phyloP scores from a whole-genome alignment of 768 basidiomycete species.

The Tylopilus rubrobrunneus region DNA sequence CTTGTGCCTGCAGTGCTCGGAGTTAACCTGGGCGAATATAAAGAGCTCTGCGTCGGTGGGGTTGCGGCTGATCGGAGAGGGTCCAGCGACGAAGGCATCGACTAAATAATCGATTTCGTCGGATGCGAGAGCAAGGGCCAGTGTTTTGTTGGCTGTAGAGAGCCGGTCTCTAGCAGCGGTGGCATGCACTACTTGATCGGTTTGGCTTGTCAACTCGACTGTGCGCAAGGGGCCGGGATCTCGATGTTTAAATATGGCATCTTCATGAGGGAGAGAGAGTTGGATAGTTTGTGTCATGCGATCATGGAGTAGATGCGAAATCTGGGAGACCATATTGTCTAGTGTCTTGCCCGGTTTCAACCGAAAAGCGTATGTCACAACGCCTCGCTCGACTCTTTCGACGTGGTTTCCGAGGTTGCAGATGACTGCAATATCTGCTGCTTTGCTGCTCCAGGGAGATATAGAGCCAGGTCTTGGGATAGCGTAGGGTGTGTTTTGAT shows the following conservation, averaged over 20 bases:
- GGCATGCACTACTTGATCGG: slow-evolving; percentile 23
- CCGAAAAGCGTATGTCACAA: slow-evolving; percentile 57
- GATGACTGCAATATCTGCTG: slow-evolving; percentile 88
- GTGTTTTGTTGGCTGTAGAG: slow-evolving; percentile 67
- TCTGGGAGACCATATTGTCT: slow-evolving; percentile 44
- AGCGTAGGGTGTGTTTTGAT: slow-evolving; percentile 58
- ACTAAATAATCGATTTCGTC: slow-evolving; percentile 94
- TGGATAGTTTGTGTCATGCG: slow-evolving; percentile 92
- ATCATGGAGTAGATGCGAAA: slow-evolving; percentile 80
- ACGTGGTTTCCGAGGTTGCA: slow-evolving; percentile 76
- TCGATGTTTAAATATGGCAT: slow-evolving; percentile 55
- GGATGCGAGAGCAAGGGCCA: slow-evolving; percentile 65
- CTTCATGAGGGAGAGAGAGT: slow-evolving; percentile 53
- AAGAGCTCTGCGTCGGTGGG: slow-evolving; percentile 98
- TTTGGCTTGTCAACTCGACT: slow-evolving; percentile 51
- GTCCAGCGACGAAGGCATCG: slow-evolving; percentile 77
- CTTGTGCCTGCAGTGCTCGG: slow-evolving; percentile 98
- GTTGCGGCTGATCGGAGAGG: slow-evolving; percentile 64
- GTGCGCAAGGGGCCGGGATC: slow-evolving; percentile 64
- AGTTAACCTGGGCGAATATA: slow-evolving; percentile 99
- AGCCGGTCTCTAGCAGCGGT: slow-evolving; percentile 59
- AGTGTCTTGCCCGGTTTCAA: slow-evolving; percentile 39
- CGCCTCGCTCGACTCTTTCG: slow-evolving; percentile 82
- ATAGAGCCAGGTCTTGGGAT: slow-evolving; percentile 86
- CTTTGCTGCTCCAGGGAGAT: slow-evolving; percentile 99